Base-by-base conservation (phyloP, 2,329 filamentous ascomycete species). In the Rasamsonia emersonii region DNA sequence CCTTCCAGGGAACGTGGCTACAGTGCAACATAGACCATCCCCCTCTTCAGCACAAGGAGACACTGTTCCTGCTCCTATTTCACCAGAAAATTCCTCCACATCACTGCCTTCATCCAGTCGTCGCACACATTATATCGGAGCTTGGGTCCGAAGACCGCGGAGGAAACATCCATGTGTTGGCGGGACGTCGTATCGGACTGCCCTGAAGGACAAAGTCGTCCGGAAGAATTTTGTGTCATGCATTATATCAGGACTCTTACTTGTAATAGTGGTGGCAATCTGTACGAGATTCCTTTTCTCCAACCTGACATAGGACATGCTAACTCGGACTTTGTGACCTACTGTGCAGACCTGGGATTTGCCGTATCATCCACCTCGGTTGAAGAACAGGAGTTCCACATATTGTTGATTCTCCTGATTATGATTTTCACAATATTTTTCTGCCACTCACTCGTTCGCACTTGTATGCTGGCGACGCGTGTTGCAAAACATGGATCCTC, bases 391-490 rank as follows among this genome's bases (percentile, higher is more conserved):
- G 81, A 86, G 56, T 79, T 93, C 49, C 82, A 86, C 47, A 75
- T 93, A 37, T 67, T 93, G 32, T 70, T 93, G 38, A 79, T 93
- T 35, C 69, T 94, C 32, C 68, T 88, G 42, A 79, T 93, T 36
- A 61, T 93, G 31, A 65, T 79, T 32, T 71, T 79, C 19, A 78
- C 80, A 2, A 75, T 89, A 43, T 77, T 93, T 59, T 91, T 93
- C 67, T 81, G 77, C 49, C 84, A 93, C 58, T 75, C 78, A 24
- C 62, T 91, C 10, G 73, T 91, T 36, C 77, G 82, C 11, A 68
- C 93, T 3, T 79, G 75, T 56, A 71, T 93, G 59, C 57, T 82
- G 28, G 58, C 80, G 9, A 59, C 77, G 33, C 70, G 68, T 20
- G 43, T 49, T 13, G 49, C 46, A 8, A 39, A 36, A 13, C 54